Evolutionary conservation across 208 protist species (phyloP), one percentile per base, ranked within the genome.

Genomic region (Leishmania tarentolae): DNA sequence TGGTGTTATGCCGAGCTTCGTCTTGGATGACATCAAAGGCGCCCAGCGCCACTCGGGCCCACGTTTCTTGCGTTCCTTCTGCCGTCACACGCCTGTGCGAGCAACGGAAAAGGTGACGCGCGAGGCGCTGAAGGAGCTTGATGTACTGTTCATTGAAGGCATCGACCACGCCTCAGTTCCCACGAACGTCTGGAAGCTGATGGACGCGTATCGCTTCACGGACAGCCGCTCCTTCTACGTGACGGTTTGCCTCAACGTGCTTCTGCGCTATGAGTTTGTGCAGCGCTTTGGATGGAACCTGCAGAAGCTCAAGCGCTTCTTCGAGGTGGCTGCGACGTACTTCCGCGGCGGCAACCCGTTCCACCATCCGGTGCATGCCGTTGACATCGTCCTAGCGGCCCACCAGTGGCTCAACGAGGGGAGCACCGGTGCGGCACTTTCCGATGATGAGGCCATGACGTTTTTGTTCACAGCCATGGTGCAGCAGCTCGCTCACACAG

Each of bases 281-380:
- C 52, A 68, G 44, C 82, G 81, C 59, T 94, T 94, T 65, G 82
- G 83, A 17, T 92, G 93, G 81, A 76, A 90, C 80, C 17, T 85
- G 63, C 35, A 72, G 37, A 78, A 80, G 63, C 82, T 97, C 13
- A 75, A 88, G 35, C 40, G 28, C 21, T 97, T 92, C 70, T 72
- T 95, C 7, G 76, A 78, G 37, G 79, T 81, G 1, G 82, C 86
- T 24, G 56, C 89, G n/a, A 82, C 83, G 59, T 91, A 88, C 69
- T 95, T 90, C 80, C 80, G 74, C 24, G 69, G 69, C 11, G 78
- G 83, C n/a, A 97, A 95, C 87, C 92, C 91, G 11, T 94, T 94
- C 80, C 93, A 96, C 81, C 88, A 97, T 81, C 13, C 77, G 1
- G 84, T 93, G 19, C 93, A 96, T 84, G 93, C 94, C 28, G 63